Evolutionary conservation across 108 stramenopile genomes (phyloP), one percentile per base, ranked within the genome.

Genomic region (Ochromonas danica): DNA sequence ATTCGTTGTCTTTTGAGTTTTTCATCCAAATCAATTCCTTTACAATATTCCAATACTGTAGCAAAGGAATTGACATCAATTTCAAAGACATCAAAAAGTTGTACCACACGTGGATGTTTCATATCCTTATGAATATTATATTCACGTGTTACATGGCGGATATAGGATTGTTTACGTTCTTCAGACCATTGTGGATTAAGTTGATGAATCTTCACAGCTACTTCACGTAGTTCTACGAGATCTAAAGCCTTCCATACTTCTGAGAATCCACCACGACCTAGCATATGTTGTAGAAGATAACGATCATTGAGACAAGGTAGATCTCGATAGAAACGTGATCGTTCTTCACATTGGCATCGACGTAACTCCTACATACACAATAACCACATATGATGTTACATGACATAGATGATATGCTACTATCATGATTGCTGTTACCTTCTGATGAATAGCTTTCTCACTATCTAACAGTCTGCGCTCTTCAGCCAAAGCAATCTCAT

Each of bases 211-310:
- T 99, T 98, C 43, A 98, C 95, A 17, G 97, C 97, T 3, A 96
- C 96, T 75, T 94, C 88, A n/a, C 87, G 85, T 36, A 92, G 43
- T 42, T 89, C 90, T 6, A 78, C 63, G 43, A 98, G 79, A 83
- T 99, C 98, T 63, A 90, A 95, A 0, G 94, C 96, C 40, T 89
- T 87, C 98, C 98, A 99, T 0, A 99, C 98, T 88, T 99, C 98
- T 36, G 91, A 92, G 87, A 99, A 99, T 43, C 98, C 98, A 22
- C 98, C 98, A 85, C 93, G 93, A 36, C 98, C 98, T 31, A 99
- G 80, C 25, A 96, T 87, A 40, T 89, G 87, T 70, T 92, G 83
- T 43, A 96, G 88, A 0, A 97, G 84, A 82, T 99, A 99, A 42
- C 95, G 92, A 70, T 91, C 92, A 82, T 95, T 75, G 35, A 95